Base-by-base conservation (phyloP, 225 moss, liverwort and hornwort species). In the Polytrichum commune region DNA sequence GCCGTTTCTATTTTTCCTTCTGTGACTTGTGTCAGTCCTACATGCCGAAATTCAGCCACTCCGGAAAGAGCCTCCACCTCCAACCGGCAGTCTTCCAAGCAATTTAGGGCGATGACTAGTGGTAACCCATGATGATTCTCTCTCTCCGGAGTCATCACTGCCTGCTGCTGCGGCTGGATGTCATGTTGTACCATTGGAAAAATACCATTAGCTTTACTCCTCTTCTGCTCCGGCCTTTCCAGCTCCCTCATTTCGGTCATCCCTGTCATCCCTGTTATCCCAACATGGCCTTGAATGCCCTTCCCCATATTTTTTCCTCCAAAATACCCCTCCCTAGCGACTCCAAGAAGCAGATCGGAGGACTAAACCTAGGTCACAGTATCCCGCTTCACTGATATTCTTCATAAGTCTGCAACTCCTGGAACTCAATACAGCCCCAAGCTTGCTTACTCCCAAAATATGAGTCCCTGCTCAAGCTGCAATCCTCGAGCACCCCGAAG, bases 1-100 rank as follows among this genome's bases (percentile, higher is more conserved):
- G 93, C 96, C 38, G 84, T 87, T 63, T 93, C 96, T 26, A 96
- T 89, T 65, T 86, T 90, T 19, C 92, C 92, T 24, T 89, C 84
- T 19, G 85, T 78, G 8, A 96, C 83, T 25, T 93, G 83, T 60
- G 87, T 81, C 54, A 96, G 76, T 63, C 92, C 92, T 53, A 96
- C 93, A 60, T 96, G 89, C 54, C 83, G 90, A 4, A 96, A 89
- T 38, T 92, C 87, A 13, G 93, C 96, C 69, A 96, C 86, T 55
- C 96, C 93, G 16, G 81, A 80, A 69, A 96, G 53, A 3, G 93
- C 92, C 26, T 92, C 90, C 29, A 81, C 85, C 82, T 96, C 93
- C 1, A 87, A 80, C 1, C 66, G 65, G 63, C 96, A 93, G 35
- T 96, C 96, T 64, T 93, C 93, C 85, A 93, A 76, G 73, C 96